Evolutionary conservation across 1,284 basidiomycete genomes (phyloP), one percentile per base, ranked within the genome.

Genomic region (Rhodotorula sp.): DNA sequence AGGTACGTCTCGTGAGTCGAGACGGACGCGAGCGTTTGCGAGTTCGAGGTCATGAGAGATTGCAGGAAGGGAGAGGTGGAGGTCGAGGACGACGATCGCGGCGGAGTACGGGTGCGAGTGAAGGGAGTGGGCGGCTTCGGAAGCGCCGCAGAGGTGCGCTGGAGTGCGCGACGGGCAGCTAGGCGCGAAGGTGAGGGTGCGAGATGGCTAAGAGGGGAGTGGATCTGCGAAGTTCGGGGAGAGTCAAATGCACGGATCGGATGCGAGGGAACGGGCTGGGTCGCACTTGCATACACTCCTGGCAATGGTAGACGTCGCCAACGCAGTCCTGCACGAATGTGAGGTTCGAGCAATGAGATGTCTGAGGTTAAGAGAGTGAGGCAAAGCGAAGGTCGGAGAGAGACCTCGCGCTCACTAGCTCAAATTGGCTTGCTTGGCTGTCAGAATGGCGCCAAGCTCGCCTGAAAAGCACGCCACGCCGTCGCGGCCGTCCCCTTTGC

Each of bases 1-100:
- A 74, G 59, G 70, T 74, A 74, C 6, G 70, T 66, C 50, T 69
- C 68, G 62, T 72, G 73, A 47, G 40, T 70, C 51, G 53, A n/a
- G 37, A 71, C 58, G 24, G 59, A 62, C 24, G 62, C 54, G 62
- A 69, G 68, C 4, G 59, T 51, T 18, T 50, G 30, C 7, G 61
- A 37, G 26, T 31, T 40, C 8, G 66, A 51, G 24, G 46, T 22
- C 58, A 66, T 64, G 56, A 28, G 62, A 31, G 26, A 5, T 31
- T 13, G 56, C 40, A 20, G 34, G 34, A 5, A 34, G 34, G 34
- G 6, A 11, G 47, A 1, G n/a, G 48, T 56, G 4, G 40, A 13
- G 40, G 10, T 15, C 40, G 40, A 44, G 40, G 40, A 44, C 9
- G 40, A 44, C 9, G 40, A 44, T 44, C 40, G 40, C 7, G 40